Evolutionary conservation across 2,329 filamentous ascomycete genomes (phyloP), one percentile per base, ranked within the genome.

Genomic region (Exserohilum rostratum): DNA sequence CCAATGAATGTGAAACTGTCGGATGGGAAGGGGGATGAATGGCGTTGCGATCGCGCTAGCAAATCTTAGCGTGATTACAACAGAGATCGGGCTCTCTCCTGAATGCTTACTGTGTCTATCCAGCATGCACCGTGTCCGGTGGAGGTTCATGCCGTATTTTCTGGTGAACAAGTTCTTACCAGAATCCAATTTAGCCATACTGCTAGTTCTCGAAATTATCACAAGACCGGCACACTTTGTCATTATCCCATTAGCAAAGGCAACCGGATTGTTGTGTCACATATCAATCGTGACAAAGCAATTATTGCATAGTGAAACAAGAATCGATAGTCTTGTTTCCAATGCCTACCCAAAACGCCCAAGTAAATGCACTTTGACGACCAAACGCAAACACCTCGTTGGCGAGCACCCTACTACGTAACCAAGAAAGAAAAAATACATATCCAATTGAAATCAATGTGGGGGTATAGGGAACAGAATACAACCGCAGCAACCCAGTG

Each of bases 401-500:
- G 22, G 6, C 27, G 30, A 22, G 22, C 22, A 5, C 22, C 22
- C 22, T 25, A 25, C 22, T 7, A 15, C 27, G 13, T 12, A 49
- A 46, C 35, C n/a, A 52, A 34, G 18, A 40, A 22, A 43, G n/a
- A n/a, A n/a, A n/a, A n/a, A n/a, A n/a, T n/a, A 34, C 13, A 50
- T 37, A 44, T 52, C 50, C 44, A 42, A 40, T 52, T 46, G 43
- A 52, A 50, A 52, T 42, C 50, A 27, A 48, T 35, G 46, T 39
- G 30, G 50, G 50, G 50, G 50, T 52, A 52, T 52, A 52, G 43
- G n/a, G 50, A 48, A 48, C 12, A 38, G 46, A 47, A 15, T 35
- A 46, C 29, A 43, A 50, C n/a, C 27, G 27, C 40, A 39, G 45
- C 33, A 39, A 38, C 49, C 40, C 40, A 53, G 15, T 34, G 43